Evolutionary conservation across 805 yeast genomes (phyloP), one percentile per base, ranked within the genome.

Genomic region (Starmera caribaea): DNA sequence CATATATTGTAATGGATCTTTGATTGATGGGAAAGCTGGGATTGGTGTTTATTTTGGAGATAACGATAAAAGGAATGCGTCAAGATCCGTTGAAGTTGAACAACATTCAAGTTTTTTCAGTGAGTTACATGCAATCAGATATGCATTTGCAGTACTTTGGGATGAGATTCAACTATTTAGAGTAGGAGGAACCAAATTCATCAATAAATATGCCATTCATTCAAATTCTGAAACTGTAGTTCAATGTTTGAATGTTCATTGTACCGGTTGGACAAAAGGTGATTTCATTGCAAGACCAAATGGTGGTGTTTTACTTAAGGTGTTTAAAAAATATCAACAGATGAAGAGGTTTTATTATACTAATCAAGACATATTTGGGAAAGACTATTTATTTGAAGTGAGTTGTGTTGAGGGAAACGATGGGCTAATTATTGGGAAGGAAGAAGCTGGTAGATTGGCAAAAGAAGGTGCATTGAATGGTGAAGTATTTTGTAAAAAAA

Each of bases 151-250:
- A 21, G 24, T 21, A 21, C 24, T 21, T 21, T 21, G 24, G 24
- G 7, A 21, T 5, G 24, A 21, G 7, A 21, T 21, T 21, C 4
- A 7, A 21, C 24, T 21, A 9, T 50, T 49, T 30, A 36, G 40
- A n/a, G 36, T 37, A 0, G 48, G 45, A 0, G 43, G 49, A 2
- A 48, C 43, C 4, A 42, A 40, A 2, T 44, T 45, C 12, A 36
- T 48, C 5, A 48, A 47, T 5, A 50, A 55, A 32, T 73, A 69
- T 44, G 58, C 52, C 5, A 76, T 88, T 13, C 57, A 62, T 30
- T 70, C 92, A 1, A 97, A 89, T 57, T 86, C 96, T 0, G 66
- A 69, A 49, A 85, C 85, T 49, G 65, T 82, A 0, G 68, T 69
- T 30, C 71, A 79, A 3, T 59, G 76, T 34, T 46, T 84, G 15